phyloP scores from a whole-genome alignment of 805 yeast species.

The Pichia ethanolica region DNA sequence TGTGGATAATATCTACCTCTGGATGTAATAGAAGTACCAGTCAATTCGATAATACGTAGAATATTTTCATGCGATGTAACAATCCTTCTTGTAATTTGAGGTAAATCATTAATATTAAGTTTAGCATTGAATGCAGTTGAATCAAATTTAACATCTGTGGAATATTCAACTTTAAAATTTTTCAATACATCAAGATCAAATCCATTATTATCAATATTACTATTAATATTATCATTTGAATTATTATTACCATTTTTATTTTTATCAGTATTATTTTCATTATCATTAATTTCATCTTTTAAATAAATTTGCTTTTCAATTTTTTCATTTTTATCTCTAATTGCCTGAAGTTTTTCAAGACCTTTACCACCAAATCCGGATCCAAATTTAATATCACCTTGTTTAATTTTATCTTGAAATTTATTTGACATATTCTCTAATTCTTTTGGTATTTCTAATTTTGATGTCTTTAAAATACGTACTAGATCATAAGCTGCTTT shows the following conservation, averaged over 20 bases:
- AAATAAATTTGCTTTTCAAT: slow-evolving; percentile 41
- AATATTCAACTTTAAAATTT: slow-evolving; percentile 41
- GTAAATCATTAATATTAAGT: slow-evolving; percentile 68
- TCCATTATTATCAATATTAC: slow-evolving; percentile 14
- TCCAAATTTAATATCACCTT: slow-evolving; percentile 54
- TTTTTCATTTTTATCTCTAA: slow-evolving; percentile 43
- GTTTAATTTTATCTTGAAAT: slow-evolving; percentile 54
- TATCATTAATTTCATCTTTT: slow-evolving; percentile 32
- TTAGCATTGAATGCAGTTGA: background rate
- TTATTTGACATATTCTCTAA: slow-evolving; percentile 42
- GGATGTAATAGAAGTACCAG: slow-evolving; percentile 70
- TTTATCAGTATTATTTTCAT: background rate
- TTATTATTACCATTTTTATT: slow-evolving; percentile 12
- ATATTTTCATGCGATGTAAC: slow-evolving; percentile 63
- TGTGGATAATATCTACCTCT: slow-evolving; percentile 72
- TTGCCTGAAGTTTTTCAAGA: slow-evolving; percentile 63
- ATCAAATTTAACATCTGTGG: slow-evolving; percentile 24
- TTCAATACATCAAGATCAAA: slow-evolving; percentile 22
- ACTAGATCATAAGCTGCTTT: slow-evolving; percentile 62
- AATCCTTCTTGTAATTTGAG: slow-evolving; percentile 72
- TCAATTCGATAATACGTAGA: slow-evolving; percentile 56
- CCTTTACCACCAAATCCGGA: slow-evolving; percentile 95
- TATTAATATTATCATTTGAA: slow-evolving; percentile 23
- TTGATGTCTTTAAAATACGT: slow-evolving; percentile 55
- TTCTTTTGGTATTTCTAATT: slow-evolving; percentile 42